Conservation (phyloP, 768 basidiomycete genomes). For the Ramaria sp. region DNA sequence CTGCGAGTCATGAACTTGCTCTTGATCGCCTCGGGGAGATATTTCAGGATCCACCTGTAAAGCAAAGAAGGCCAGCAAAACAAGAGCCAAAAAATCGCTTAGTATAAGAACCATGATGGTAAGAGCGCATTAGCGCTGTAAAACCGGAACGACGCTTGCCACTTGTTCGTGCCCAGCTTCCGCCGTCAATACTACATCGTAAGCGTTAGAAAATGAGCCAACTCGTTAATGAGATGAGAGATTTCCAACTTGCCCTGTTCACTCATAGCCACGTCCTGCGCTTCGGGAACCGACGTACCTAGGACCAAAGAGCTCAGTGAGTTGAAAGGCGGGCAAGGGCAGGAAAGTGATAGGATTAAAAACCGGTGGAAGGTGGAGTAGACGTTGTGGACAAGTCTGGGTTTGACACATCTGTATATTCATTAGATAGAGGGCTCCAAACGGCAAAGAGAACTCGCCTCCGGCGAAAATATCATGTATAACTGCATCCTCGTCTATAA, state of each 20-base stretch:
- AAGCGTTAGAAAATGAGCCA: neutral
- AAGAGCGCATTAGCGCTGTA: conserved; percentile 7
- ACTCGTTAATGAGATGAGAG: neutral
- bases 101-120: conserved; percentile 5
- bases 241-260: conserved; percentile 1
- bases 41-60: neutral
- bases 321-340: neutral
- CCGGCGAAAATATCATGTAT: neutral
- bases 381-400: neutral
- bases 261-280: neutral
- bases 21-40: neutral
- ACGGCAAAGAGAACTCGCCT: neutral
- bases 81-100: conserved; percentile 8
- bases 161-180: conserved; percentile 9
- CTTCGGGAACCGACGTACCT: neutral
- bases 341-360: conserved; percentile 4
- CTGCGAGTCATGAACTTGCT: neutral
- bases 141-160: conserved; percentile 11
- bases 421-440: neutral
- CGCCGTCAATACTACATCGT: neutral
- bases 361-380: conserved; percentile 4
- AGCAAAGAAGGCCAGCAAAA: conserved; percentile 9
- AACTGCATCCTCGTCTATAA: neutral
- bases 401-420: neutral
- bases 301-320: neutral